These are phyloP conservation scores for Martensiomyces pterosporus DNA, from an alignment of 192 early-diverging fungal genomes.

Conservation along the genomic window DNA sequence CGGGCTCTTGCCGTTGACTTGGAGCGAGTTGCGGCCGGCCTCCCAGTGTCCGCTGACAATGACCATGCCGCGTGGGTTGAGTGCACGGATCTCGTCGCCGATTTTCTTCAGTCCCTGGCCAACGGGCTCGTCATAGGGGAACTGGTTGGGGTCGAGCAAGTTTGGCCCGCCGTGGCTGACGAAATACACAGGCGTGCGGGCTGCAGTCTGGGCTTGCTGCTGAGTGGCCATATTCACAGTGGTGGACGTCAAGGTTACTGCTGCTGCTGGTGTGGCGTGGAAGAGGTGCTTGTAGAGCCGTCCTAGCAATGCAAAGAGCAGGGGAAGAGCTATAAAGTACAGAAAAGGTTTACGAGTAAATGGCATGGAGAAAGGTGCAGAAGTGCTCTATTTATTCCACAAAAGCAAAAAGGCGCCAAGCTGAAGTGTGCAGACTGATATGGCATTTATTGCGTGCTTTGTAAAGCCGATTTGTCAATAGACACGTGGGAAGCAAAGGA, in stretches of 20 bases:
- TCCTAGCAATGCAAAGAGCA: neutral
- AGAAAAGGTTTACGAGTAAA: too few species aligned
- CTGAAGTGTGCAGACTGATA: too few species aligned
- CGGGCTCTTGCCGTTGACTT: constrained; percentile 28
- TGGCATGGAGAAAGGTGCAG: too few species aligned
- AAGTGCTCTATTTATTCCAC: constrained; percentile 2
- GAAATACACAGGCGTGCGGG: constrained; percentile 33
- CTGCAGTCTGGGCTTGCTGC: too few species aligned
- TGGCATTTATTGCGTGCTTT: too few species aligned
- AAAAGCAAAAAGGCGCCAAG: neutral
- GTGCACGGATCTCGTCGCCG: constrained; percentile 38
- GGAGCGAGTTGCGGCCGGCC: constrained; percentile 36
- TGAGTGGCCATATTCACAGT: too few species aligned
- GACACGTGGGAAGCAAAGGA: too few species aligned
- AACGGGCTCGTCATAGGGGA: constrained; percentile 16
- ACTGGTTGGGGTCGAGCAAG: constrained; percentile 27
- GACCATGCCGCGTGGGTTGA: constrained; percentile 57
- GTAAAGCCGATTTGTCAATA: too few species aligned
- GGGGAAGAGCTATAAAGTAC: constrained; percentile 3
- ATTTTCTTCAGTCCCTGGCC: constrained; percentile 28
- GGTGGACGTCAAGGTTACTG: neutral
- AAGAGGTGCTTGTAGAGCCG: neutral
- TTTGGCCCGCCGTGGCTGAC: constrained; percentile 44
- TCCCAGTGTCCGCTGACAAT: constrained; percentile 71
- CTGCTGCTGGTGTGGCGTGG: neutral